A percentile compares a stretch with the other conserved stretches of the same genome.
Evolutionary conservation across 495 filamentous ascomycete genomes (phyloP).

Genomic region (Ascodesmis nigricans): DNA sequence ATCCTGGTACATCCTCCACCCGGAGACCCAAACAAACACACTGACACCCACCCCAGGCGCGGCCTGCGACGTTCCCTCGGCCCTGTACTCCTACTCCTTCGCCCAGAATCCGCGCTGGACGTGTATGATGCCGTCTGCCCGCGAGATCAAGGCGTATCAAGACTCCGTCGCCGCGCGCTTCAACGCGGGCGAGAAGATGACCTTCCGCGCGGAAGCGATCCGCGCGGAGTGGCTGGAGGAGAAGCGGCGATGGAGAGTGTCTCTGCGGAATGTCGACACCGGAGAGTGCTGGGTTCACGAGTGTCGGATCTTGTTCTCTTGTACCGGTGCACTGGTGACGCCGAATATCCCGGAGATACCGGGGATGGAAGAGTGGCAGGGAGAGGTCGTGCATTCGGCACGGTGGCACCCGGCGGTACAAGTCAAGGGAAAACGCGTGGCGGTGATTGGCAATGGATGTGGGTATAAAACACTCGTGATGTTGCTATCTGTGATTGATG

Average conservation of each 20-base stretch:
- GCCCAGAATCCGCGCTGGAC: conserved; percentile 28
- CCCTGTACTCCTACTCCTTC: conserved; percentile 31
- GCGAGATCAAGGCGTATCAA: conserved; percentile 29
- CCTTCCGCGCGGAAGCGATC: conserved; percentile 25
- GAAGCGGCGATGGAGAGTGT: conserved; percentile 27
- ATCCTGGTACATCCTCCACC: conserved; percentile 1
- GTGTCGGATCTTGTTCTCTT: conserved; percentile 35
- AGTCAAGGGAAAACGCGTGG: conserved; percentile 29
- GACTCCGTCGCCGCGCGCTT: conserved; percentile 27
- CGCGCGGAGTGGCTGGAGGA: conserved; percentile 26
- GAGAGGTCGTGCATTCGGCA: conserved; percentile 32
- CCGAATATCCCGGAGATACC: conserved; percentile 27
- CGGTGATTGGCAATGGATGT: conserved; percentile 31
- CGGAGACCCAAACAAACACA: neutral
- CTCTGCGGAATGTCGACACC: conserved; percentile 18
- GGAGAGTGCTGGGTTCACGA: conserved; percentile 21
- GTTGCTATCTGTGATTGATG: too few species aligned
- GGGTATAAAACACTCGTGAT: conserved; percentile 21
- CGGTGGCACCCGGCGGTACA: conserved; percentile 31
- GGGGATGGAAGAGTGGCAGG: conserved; percentile 27
- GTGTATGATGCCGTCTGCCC: conserved; percentile 24
- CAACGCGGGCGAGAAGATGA: conserved; percentile 25
- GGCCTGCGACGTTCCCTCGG: conserved; percentile 8
- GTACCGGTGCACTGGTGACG: conserved; percentile 30
- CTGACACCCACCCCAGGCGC: neutral